Evolutionary conservation across 805 yeast genomes (phyloP).

Genomic region (Hemisphaericaspora nanyangensis): DNA sequence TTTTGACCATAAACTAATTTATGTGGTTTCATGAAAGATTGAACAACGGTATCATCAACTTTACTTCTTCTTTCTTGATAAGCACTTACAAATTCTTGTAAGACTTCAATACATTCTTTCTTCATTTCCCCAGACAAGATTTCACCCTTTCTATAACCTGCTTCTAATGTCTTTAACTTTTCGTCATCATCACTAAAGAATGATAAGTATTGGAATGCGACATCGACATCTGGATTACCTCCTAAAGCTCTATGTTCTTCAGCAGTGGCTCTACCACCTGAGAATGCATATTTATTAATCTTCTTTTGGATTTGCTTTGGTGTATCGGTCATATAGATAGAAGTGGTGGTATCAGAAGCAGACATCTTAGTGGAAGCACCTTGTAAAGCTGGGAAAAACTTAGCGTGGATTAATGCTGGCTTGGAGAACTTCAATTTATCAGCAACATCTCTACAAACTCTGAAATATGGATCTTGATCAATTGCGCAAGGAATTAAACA

Average conservation of each 20-base stretch:
- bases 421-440: constrained; percentile 85
- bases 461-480: constrained; percentile 97
- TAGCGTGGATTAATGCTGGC: constrained; percentile 89
- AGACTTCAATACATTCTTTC: constrained; percentile 72
- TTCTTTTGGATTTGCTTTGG: constrained; percentile 89
- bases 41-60: constrained; percentile 59
- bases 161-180: constrained; percentile 57
- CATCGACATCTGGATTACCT: constrained; percentile 94
- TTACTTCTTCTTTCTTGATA: constrained; percentile 77
- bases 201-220: constrained; percentile 86
- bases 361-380: constrained; percentile 97
- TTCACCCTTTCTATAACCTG: constrained; percentile 73
- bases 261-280: constrained; percentile 83
- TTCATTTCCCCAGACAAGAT: constrained; percentile 92
- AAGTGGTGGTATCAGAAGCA: constrained; percentile 85
- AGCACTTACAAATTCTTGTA: constrained; percentile 72
- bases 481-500: constrained; percentile 98
- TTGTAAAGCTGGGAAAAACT: constrained; percentile 97
- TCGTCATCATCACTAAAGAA: constrained; percentile 90
- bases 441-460: constrained; percentile 97
- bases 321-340: constrained; percentile 94
- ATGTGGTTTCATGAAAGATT: constrained; percentile 80
- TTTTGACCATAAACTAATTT: constrained; percentile 69
- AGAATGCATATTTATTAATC: constrained; percentile 92
- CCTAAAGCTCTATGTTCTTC: constrained; percentile 91